Evolutionary conservation across 306 rosid species (phyloP).

Genomic region (Vigna hirtella): DNA sequence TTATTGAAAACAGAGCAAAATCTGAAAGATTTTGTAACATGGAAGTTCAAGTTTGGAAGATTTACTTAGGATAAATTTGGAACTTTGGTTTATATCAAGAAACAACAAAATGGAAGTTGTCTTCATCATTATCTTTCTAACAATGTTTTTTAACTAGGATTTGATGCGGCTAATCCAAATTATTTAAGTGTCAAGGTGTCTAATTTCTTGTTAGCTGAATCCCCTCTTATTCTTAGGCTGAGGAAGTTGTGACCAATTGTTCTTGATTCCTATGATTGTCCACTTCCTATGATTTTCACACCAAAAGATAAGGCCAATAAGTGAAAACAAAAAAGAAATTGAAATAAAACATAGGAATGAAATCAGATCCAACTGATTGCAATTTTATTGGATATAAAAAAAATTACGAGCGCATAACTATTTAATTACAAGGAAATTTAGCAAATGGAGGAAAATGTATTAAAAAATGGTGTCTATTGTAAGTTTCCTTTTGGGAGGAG

Average conservation of each 20-base stretch:
- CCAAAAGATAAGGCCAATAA: neutral
- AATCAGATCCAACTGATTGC: slow-evolving; percentile 52
- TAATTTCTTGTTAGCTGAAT: no score
- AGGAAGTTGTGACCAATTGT: no score
- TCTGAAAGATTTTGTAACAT: no score
- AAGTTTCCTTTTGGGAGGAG: slow-evolving; percentile 87
- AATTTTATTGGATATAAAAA: slow-evolving; percentile 35
- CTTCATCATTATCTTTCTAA: neutral
- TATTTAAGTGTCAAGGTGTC: no score
- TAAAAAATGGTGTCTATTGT: slow-evolving; percentile 85
- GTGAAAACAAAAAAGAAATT: neutral
- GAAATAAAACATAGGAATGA: slow-evolving; percentile 5
- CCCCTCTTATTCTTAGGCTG: no score
- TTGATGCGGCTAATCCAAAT: no score
- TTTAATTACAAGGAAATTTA: slow-evolving; percentile 53
- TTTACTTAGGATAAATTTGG: no score
- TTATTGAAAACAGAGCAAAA: no score
- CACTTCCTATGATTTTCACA: no score
- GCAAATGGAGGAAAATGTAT: slow-evolving; percentile 23
- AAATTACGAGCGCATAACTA: slow-evolving; percentile 40
- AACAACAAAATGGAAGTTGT: neutral
- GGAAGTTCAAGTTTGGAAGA: no score
- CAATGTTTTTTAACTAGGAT: neutral
- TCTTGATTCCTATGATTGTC: no score
- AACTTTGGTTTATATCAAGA: no score